Base-by-base conservation (phyloP, 208 protist genomes). In the Wallacemonas sp. region DNA sequence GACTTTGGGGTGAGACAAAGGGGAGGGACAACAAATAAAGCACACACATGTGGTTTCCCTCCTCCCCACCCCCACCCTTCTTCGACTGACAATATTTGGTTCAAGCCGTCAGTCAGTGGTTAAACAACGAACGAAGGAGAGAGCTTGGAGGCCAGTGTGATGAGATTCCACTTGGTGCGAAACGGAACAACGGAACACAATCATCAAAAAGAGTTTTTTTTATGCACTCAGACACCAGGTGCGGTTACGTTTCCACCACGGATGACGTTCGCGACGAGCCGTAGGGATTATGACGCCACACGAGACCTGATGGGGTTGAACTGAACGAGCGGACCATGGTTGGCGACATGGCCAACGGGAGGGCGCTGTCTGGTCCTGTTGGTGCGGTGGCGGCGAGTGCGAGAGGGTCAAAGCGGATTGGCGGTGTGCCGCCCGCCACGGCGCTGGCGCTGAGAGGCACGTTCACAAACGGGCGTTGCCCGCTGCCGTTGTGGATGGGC, bases 271-370 rank as follows among this genome's bases (percentile, higher is more conserved):
- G 70, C 11, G 82, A 80, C 0, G 74, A 78, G 23, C 70, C 80
- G 52, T 94, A 94, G 0, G 88, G 88, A 43, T 94, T 94, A 65
- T 94, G 88, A 1, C 85, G 79, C 85, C 88, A 94, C 27, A 92
- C 73, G 44, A 90, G 52, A 33, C 83, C 80, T 2, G 72, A 75
- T 0, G 85, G 61, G 19, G 82, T 92, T 21, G 80, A 91, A 65
- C 78, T 90, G 52, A 87, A 84, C 6, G 85, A 92, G 8, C 83
- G 76, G 9, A 66, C 65, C 72, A 81, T 43, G 0, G 43, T 21
- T 32, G 83, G 81, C 0, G 86, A 92, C 56, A 74, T 72, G 12
- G 75, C 68, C 70, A 87, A 61, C 41, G 55, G 55, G 19, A 54
- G 23, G 44, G 14, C 14, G 29, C 33, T 32, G 68, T 73, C 43